phyloP scores from a whole-genome alignment of 805 yeast genomes.

The Metschnikowia lunata region DNA sequence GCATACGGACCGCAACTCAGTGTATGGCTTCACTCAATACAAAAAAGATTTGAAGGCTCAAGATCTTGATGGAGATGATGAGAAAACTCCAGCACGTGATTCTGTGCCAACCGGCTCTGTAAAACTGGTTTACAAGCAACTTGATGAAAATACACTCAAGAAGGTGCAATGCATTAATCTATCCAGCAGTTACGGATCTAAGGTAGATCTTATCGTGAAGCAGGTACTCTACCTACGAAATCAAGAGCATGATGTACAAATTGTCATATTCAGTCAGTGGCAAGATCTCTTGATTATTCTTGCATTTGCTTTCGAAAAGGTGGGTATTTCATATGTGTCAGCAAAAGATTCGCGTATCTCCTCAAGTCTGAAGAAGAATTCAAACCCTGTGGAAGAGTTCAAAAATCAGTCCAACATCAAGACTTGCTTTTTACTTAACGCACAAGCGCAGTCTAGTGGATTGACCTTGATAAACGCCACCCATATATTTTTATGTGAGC shows the following conservation, averaged over 20 bases:
- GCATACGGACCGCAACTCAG: constrained; percentile 42
- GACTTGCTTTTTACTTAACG: constrained; percentile 84
- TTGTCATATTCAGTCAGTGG: constrained; percentile 90
- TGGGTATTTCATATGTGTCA: constrained; percentile 55
- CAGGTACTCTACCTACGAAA: constrained; percentile 62
- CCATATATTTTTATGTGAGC: constrained; percentile 90
- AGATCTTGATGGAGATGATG: constrained; percentile 28
- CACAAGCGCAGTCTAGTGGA: constrained; percentile 86
- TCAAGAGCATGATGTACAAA: constrained; percentile 62
- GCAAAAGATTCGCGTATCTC: constrained; percentile 36
- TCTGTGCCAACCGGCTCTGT: constrained; percentile 1
- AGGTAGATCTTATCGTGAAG: constrained; percentile 76
- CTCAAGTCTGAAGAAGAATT: not conserved
- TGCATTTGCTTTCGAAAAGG: constrained; percentile 58
- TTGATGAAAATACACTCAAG: constrained; percentile 38
- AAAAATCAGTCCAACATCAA: constrained; percentile 51
- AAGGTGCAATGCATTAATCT: constrained; percentile 39
- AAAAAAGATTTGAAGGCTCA: constrained; percentile 49
- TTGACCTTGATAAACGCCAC: constrained; percentile 87
- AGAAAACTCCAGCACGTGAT: not conserved
- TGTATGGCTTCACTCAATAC: constrained; percentile 66
- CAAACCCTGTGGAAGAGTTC: constrained; percentile 47
- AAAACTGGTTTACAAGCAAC: constrained; percentile 38
- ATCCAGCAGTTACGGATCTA: constrained; percentile 64
- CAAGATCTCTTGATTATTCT: constrained; percentile 64